Percentiles rank a stretch among this genome's conserved stretches.
Conservation (phyloP, 2,329 filamentous ascomycete genomes). For the Nemania sp. region DNA sequence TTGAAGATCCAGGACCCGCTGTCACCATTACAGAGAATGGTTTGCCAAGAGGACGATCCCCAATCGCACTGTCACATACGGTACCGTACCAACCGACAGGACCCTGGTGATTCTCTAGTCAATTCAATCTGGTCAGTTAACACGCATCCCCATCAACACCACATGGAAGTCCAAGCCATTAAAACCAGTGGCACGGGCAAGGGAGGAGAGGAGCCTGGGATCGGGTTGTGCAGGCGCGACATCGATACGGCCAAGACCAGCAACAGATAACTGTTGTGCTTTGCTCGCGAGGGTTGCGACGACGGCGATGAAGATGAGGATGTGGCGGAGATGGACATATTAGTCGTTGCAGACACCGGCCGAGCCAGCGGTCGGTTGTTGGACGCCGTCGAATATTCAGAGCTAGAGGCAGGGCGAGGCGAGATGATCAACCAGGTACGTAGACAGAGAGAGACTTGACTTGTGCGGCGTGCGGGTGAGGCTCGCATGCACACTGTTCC, state of each 20-base stretch:
- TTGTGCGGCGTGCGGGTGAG: conserved; percentile 37
- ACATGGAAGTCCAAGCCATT: conserved; percentile 28
- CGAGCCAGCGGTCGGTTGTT: conserved; percentile 6
- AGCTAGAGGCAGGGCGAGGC: conserved; percentile 15
- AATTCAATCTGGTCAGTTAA: conserved; percentile 46
- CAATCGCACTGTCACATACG: conserved; percentile 44
- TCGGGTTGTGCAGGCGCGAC: conserved; percentile 35
- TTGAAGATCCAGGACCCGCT: conserved; percentile 46
- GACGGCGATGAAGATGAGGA: conserved; percentile 8
- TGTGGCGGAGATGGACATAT: conserved; percentile 10
- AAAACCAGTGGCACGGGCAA: conserved; percentile 32
- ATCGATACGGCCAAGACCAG: conserved; percentile 32
- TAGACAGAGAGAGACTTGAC: conserved; percentile 19
- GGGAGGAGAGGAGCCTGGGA: conserved; percentile 28
- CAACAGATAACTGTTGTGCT: conserved; percentile 8
- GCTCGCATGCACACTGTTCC: conserved; percentile 39
- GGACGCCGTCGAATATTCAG: neutral
- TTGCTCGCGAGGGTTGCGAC: conserved; percentile 3
- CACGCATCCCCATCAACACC: conserved; percentile 41
- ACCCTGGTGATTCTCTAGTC: conserved; percentile 42
- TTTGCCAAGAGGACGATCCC: conserved; percentile 45
- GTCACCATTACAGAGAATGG: conserved; percentile 46
- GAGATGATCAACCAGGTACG: conserved; percentile 25
- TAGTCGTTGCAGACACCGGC: conserved; percentile 9
- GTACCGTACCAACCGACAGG: conserved; percentile 36